Evolutionary conservation across 2,329 filamentous ascomycete species (phyloP), one percentile per base, ranked within the genome.

Genomic region (Aureobasidium pullulans): DNA sequence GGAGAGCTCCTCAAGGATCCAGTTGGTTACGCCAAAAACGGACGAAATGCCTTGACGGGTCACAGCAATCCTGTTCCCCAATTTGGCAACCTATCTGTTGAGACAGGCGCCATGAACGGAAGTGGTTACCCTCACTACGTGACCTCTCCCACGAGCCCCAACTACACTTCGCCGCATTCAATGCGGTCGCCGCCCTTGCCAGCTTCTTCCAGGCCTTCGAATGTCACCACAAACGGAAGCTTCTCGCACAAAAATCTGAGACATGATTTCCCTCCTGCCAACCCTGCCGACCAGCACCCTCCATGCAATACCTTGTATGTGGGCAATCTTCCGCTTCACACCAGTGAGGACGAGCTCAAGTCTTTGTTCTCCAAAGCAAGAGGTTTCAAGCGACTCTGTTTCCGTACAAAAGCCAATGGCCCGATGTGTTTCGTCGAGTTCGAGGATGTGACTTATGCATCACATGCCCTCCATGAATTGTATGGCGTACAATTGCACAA

Each of bases 351-450:
- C 69, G 94, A 97, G 72, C 82, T 99, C 59, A 97, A 97, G 75
- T 84, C 88, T 23, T 82, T 96, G 69, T 99, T 99, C 70, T 91
- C 88, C 29, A 93, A 92, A 74, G 90, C 95, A 72, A 86, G 92
- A 49, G 94, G 94, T 3, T 99, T 96, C 77, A 97, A 96, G 76
- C 84, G 94, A 31, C 84, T 99, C 7, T 96, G 91, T 70, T 96
- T 96, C 79, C 84, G 93, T 36, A 95, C 91, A 57, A 97, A 97
- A 77, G 84, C 89, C 65, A 96, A 96, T 66, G 93, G 93, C 0
- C 93, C 93, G 1, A 97, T 97, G 92, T 97, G 94, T 71, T 97
- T 97, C 72, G 94, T 99, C 39, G 94, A 99, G 73, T 99, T 97
- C 66, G 93, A 97, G 68, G 92, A 96, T 67, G 82, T 96, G 10